These are phyloP conservation scores for Desmodesmus armatus DNA, from an alignment of 139 green algal genomes.

Conservation along the genomic window DNA sequence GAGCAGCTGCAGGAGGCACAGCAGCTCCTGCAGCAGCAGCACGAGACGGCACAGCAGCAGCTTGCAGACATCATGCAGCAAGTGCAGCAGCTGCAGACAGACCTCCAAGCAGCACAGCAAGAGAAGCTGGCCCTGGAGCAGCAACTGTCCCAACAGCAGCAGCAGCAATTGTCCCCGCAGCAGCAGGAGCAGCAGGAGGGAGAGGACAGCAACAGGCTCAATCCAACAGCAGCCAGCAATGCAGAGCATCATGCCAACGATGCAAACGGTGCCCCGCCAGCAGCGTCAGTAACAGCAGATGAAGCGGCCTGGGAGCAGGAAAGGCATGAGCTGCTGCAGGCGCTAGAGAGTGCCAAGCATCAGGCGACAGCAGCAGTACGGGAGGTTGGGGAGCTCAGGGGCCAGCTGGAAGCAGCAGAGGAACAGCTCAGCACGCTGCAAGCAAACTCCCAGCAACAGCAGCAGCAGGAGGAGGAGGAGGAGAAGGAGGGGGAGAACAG, in stretches of 20 bases:
- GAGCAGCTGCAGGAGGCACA: too few relatives aligned
- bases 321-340: too few relatives aligned
- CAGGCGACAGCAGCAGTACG: not conserved
- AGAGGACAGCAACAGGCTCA: too few relatives aligned
- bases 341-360: too few relatives aligned
- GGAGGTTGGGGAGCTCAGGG: not conserved
- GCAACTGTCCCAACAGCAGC: not conserved
- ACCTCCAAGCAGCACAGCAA: not conserved
- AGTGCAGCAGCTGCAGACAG: not conserved
- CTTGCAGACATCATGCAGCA: not conserved
- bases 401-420: not conserved
- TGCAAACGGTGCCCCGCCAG: too few relatives aligned
- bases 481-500: not conserved
- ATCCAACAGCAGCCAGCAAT: too few relatives aligned
- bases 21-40: not conserved
- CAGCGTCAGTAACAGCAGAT: too few relatives aligned
- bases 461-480: not conserved
- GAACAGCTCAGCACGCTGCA: not conserved
- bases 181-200: slow-evolving; percentile 16
- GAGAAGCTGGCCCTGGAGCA: not conserved
- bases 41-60: not conserved
- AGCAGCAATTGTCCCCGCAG: not conserved
- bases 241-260: too few relatives aligned
- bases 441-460: not conserved
- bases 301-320: too few relatives aligned